Conservation (phyloP, 2,329 filamentous ascomycete species). For the Knoxdaviesia capensis region DNA sequence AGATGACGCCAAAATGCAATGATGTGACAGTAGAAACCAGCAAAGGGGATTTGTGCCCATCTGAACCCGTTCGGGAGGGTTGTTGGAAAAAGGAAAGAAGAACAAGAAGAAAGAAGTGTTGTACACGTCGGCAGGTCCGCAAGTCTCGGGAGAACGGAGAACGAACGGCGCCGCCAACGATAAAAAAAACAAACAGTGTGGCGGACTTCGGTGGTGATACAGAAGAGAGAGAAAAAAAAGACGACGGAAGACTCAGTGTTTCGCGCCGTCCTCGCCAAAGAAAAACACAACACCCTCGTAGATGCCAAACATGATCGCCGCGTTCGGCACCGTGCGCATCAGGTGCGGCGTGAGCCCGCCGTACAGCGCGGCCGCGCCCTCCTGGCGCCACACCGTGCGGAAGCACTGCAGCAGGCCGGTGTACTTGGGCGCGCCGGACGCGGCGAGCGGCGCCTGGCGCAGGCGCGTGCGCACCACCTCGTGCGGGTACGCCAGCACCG, state of each 20-base stretch:
- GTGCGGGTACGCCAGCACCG: slow-evolving; percentile 75
- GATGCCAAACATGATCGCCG: slow-evolving; percentile 93
- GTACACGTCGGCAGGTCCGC: background rate
- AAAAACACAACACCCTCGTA: slow-evolving; percentile 40
- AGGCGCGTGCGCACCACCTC: slow-evolving; percentile 76
- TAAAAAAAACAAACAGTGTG: background rate
- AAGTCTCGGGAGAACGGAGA: background rate
- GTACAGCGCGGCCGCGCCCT: slow-evolving; percentile 71
- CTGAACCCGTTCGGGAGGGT: background rate
- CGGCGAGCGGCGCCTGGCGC: slow-evolving; percentile 59
- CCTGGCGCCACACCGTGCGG: slow-evolving; percentile 68
- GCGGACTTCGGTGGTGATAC: background rate
- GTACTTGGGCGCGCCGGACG: slow-evolving; percentile 54
- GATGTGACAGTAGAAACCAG: no score
- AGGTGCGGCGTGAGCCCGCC: slow-evolving; percentile 84
- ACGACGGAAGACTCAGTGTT: background rate
- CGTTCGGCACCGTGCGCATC: slow-evolving; percentile 74
- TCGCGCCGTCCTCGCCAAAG: slow-evolving; percentile 12
- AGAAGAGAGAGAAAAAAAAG: background rate
- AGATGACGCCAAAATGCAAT: no score
- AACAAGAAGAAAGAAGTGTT: background rate
- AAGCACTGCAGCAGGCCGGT: slow-evolving; percentile 80
- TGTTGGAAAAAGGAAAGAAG: background rate
- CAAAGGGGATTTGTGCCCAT: no score
- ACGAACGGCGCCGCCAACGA: background rate